Percentiles rank a stretch among this genome's conserved stretches.
These are phyloP conservation scores for Penicillium cosmopolitanum DNA, from an alignment of 495 filamentous ascomycete genomes.

Conservation along the genomic window DNA sequence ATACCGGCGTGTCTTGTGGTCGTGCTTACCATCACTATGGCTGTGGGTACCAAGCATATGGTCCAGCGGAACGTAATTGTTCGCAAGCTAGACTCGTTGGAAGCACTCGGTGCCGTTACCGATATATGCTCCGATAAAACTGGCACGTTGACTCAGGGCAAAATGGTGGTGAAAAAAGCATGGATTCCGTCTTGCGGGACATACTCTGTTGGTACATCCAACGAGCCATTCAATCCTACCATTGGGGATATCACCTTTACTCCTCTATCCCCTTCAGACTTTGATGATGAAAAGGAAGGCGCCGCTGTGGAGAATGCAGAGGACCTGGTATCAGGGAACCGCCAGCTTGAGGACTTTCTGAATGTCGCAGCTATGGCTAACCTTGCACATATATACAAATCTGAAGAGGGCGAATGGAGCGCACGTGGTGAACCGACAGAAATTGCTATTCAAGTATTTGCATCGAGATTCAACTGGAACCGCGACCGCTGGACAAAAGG, in stretches of 20 bases:
- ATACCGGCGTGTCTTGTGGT: conserved; percentile 77
- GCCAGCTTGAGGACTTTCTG: conserved; percentile 55
- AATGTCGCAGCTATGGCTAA: conserved; percentile 68
- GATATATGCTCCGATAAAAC: conserved; percentile 77
- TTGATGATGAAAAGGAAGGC: conserved; percentile 26
- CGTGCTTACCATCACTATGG: conserved; percentile 76
- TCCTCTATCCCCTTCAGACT: conserved; percentile 36
- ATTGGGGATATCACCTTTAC: conserved; percentile 54
- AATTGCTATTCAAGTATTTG: conserved; percentile 71
- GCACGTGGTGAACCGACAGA: conserved; percentile 70
- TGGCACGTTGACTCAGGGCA: conserved; percentile 70
- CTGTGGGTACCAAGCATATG: conserved; percentile 74
- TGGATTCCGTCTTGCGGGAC: conserved; percentile 73
- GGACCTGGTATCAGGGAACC: conserved; percentile 43
- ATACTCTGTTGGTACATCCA: conserved; percentile 60
- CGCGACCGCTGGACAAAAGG: conserved; percentile 54
- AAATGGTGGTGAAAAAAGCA: conserved; percentile 81
- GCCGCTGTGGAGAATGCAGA: conserved; percentile 31
- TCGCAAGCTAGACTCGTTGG: conserved; percentile 65
- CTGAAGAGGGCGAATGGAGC: conserved; percentile 55
- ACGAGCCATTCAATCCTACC: conserved; percentile 59
- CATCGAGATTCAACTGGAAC: conserved; percentile 64
- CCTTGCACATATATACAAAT: conserved; percentile 59
- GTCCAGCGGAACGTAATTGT: conserved; percentile 70
- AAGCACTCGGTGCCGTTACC: conserved; percentile 69